Percentiles rank a stretch among this genome's conserved stretches.
These are phyloP conservation scores for Micractinium sp. DNA, from an alignment of 139 green algal genomes.

Conservation along the genomic window DNA sequence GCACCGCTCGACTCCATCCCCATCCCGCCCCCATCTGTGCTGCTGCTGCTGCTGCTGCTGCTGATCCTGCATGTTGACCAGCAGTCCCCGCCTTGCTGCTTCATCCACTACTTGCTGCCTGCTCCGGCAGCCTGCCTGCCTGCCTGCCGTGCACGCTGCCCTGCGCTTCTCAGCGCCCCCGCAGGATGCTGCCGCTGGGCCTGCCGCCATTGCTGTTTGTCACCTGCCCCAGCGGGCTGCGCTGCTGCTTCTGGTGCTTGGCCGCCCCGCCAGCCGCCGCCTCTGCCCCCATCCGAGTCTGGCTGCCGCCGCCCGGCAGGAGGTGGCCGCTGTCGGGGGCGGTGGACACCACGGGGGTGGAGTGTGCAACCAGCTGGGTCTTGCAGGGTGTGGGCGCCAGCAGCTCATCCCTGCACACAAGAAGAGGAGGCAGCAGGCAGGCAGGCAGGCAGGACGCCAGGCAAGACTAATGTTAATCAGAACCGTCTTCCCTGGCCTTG, in stretches of 20 bases:
- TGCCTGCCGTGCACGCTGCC: background rate
- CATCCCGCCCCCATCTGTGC: too few relatives aligned
- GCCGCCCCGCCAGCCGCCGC: background rate
- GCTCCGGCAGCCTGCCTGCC: background rate
- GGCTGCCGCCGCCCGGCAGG: background rate
- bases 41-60: too few relatives aligned
- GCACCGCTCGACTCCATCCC: too few relatives aligned
- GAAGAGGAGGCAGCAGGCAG: too few relatives aligned
- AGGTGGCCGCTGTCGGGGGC: background rate
- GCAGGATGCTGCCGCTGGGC: background rate
- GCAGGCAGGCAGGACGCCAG: too few relatives aligned
- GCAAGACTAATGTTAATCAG: too few relatives aligned
- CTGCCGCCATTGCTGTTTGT: background rate
- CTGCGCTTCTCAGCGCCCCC: background rate
- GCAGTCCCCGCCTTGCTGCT: background rate
- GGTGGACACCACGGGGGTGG: background rate
- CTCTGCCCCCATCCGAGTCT: too few relatives aligned
- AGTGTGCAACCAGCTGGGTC: background rate
- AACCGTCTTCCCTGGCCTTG: too few relatives aligned
- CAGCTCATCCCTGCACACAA: background rate
- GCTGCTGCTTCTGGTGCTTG: constrained; percentile 1
- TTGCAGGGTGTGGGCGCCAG: background rate
- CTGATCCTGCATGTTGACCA: too few relatives aligned
- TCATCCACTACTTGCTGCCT: background rate
- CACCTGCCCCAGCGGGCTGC: constrained; percentile 12